Evolutionary conservation across 2,329 filamentous ascomycete genomes (phyloP).

Genomic region (Malbranchea cinnamomea): DNA sequence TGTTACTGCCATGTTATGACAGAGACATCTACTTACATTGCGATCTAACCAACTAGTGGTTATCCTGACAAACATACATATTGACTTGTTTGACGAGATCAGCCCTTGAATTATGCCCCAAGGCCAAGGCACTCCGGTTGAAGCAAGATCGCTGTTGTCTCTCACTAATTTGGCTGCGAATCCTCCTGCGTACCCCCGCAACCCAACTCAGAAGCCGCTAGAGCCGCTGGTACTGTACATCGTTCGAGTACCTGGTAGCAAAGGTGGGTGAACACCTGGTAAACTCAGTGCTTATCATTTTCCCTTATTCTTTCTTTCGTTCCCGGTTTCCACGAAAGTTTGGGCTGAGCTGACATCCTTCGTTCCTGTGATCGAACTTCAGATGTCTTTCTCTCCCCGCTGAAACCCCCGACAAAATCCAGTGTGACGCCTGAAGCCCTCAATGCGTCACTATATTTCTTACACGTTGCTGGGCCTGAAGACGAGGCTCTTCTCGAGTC

Average conservation of each 20-base stretch:
- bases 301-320: constrained; percentile 6
- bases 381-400: constrained; percentile 86
- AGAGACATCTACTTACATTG: too few species aligned
- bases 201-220: constrained; percentile 52
- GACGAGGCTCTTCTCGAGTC: constrained; percentile 33
- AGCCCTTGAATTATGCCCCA: constrained; percentile 4
- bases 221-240: constrained; percentile 78
- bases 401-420: constrained; percentile 68
- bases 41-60: too few species aligned
- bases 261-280: constrained; percentile 40
- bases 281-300: neutral
- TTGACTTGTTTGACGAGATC: too few species aligned
- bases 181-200: constrained; percentile 71
- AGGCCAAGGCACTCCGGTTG: constrained; percentile 27
- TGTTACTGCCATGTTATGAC: too few species aligned
- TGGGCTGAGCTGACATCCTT: too few species aligned
- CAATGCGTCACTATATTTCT: constrained; percentile 74
- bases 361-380: constrained; percentile 6
- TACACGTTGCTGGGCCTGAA: constrained; percentile 58
- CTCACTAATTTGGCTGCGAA: constrained; percentile 71
- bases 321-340: too few species aligned
- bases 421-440: constrained; percentile 82
- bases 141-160: constrained; percentile 69
- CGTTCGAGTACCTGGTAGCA: constrained; percentile 77
- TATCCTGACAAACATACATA: too few species aligned